Percentiles rank a stretch among this genome's conserved stretches.
phyloP scores from a whole-genome alignment of 2,329 filamentous ascomycete genomes.

The Colletotrichum lentis region DNA sequence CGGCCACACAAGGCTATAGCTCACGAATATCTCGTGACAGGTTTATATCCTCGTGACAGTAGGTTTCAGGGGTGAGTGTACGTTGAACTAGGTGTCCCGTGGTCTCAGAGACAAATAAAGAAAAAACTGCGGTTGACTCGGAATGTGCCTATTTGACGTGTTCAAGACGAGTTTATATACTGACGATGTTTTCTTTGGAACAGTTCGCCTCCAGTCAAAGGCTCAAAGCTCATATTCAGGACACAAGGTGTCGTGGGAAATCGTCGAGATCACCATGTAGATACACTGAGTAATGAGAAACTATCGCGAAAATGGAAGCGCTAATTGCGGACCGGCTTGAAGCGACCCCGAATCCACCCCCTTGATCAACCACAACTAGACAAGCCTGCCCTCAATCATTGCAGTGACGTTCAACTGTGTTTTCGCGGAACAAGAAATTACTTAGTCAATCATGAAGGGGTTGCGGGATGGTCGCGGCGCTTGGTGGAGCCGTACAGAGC shows the following conservation, averaged over 20 bases:
- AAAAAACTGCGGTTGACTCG: neutral
- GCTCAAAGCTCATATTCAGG: constrained; percentile 30
- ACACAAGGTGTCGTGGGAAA: constrained; percentile 8
- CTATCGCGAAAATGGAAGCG: neutral
- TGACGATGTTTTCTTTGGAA: constrained; percentile 25
- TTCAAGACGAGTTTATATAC: constrained; percentile 20
- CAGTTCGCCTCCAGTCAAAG: constrained; percentile 32
- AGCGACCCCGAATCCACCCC: neutral
- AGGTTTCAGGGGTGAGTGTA: neutral
- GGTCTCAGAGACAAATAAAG: neutral
- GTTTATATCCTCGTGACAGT: too few relatives aligned
- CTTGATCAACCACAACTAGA: constrained; percentile 2
- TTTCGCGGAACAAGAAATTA: neutral
- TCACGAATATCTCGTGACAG: too few relatives aligned
- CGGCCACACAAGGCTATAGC: too few relatives aligned
- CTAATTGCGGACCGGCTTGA: constrained; percentile 7
- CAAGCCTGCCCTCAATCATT: constrained; percentile 27
- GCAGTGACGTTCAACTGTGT: neutral
- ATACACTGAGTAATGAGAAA: constrained; percentile 30
- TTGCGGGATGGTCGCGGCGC: constrained; percentile 31
- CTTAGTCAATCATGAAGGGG: constrained; percentile 20
- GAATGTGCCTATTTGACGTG: constrained; percentile 16
- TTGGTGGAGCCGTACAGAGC: constrained; percentile 34
- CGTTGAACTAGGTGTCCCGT: too few relatives aligned
- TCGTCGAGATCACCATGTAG: constrained; percentile 27